Conservation (phyloP, 1,139 yeast genomes). For the Lodderomyces elongisporus region DNA sequence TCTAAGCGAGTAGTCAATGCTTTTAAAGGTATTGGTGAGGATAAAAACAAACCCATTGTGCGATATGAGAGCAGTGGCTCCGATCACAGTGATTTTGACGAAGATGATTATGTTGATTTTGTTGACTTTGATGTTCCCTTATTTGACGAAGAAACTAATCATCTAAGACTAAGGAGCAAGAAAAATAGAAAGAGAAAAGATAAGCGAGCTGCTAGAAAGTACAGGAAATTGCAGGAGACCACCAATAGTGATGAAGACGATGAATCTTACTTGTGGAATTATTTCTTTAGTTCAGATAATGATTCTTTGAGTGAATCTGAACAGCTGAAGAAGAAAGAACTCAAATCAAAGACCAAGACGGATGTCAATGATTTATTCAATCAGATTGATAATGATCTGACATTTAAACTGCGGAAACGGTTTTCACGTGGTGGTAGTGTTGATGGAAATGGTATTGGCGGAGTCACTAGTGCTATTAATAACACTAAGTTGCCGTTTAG, state of each 20-base stretch:
- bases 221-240: neutral
- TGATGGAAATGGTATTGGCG: neutral
- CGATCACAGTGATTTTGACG: conserved; percentile 18
- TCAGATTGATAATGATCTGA: conserved; percentile 20
- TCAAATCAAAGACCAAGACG: conserved; percentile 1
- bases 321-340: conserved; percentile 19
- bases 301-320: conserved; percentile 26
- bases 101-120: conserved; percentile 30
- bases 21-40: conserved; percentile 20
- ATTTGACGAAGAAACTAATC: conserved; percentile 16
- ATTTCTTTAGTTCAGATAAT: conserved; percentile 45
- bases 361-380: conserved; percentile 13
- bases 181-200: conserved; percentile 12
- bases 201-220: conserved; percentile 1
- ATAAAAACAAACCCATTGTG: conserved; percentile 19
- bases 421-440: no score
- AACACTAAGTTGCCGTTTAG: conserved; percentile 1
- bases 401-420: conserved; percentile 7
- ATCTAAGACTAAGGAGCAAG: conserved; percentile 10
- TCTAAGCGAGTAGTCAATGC: conserved; percentile 13
- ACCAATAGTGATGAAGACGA: conserved; percentile 43
- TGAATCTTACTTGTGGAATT: conserved; percentile 52
- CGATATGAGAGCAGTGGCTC: conserved; percentile 28
- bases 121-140: conserved; percentile 27
- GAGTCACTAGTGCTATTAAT: neutral